These are phyloP conservation scores for Fusarium torreyae DNA, from an alignment of 2,329 filamentous ascomycete species.

Conservation along the genomic window DNA sequence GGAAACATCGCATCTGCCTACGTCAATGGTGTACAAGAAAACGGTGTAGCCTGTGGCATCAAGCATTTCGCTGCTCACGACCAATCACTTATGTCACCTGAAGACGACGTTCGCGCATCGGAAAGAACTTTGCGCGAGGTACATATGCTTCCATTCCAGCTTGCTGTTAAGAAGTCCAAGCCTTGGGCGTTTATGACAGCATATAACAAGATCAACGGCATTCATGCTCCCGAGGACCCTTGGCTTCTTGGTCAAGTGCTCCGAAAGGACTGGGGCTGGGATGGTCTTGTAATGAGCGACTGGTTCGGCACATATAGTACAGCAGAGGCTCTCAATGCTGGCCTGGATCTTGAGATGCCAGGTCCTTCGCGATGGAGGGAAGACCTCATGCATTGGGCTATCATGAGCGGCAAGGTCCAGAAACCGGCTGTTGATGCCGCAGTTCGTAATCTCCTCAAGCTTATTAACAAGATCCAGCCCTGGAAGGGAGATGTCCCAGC, in stretches of 20 bases:
- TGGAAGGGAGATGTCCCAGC: too few relatives aligned
- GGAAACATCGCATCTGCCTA: slow-evolving; percentile 52
- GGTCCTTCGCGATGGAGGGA: slow-evolving; percentile 48
- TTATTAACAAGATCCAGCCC: slow-evolving; percentile 19
- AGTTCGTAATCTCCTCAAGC: slow-evolving; percentile 44
- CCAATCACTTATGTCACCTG: slow-evolving; percentile 40
- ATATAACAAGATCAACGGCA: slow-evolving; percentile 58
- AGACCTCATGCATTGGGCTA: too few relatives aligned
- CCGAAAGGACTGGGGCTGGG: slow-evolving; percentile 59
- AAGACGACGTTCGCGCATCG: slow-evolving; percentile 26
- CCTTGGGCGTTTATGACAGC: slow-evolving; percentile 54
- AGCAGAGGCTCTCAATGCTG: slow-evolving; percentile 47
- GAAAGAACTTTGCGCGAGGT: slow-evolving; percentile 36
- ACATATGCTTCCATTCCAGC: slow-evolving; percentile 56
- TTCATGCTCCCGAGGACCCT: slow-evolving; percentile 43
- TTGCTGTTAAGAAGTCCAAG: slow-evolving; percentile 53
- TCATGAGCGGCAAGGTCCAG: slow-evolving; percentile 22
- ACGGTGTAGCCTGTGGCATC: slow-evolving; percentile 56
- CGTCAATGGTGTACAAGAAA: slow-evolving; percentile 56
- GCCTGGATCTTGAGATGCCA: slow-evolving; percentile 54
- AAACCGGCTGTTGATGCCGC: slow-evolving; percentile 38
- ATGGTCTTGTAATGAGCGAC: slow-evolving; percentile 49
- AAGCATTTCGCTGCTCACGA: slow-evolving; percentile 62
- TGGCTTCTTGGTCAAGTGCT: slow-evolving; percentile 49
- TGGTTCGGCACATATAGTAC: slow-evolving; percentile 54